Evolutionary conservation across 306 rosid species (phyloP).

Genomic region (Mimosa pudica): DNA sequence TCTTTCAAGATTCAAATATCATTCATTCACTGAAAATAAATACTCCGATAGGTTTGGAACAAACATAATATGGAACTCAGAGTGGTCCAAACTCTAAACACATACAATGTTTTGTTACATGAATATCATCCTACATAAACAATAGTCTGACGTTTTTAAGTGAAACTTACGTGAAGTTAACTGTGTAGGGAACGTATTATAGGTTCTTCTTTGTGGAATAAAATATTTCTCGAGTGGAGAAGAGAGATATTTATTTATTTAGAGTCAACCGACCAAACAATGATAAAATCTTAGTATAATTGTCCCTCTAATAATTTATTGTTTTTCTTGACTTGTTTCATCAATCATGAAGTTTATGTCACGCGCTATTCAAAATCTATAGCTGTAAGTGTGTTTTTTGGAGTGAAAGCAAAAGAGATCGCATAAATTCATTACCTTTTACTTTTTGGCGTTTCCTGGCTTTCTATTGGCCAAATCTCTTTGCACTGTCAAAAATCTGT

Average conservation of each 20-base stretch:
- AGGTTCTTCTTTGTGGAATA: not conserved
- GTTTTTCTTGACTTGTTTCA: conserved; percentile 29
- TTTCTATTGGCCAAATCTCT: conserved; percentile 42
- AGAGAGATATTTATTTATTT: not conserved
- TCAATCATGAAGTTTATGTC: conserved; percentile 40
- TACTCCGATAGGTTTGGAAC: not conserved
- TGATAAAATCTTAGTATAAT: conserved; percentile 31
- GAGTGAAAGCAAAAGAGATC: conserved; percentile 31
- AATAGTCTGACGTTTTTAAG: conserved; percentile 3
- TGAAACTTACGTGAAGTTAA: not conserved
- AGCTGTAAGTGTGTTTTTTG: conserved; percentile 20
- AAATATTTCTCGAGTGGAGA: not conserved
- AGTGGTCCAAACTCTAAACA: not conserved
- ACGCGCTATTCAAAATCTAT: conserved; percentile 28
- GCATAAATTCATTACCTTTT: conserved; percentile 30
- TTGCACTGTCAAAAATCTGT: conserved; percentile 17
- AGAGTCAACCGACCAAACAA: conserved; percentile 38
- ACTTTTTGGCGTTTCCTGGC: not conserved
- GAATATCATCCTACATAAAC: conserved; percentile 1
- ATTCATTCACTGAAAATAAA: not conserved
- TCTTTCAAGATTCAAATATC: conserved; percentile 9
- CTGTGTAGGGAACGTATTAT: not conserved
- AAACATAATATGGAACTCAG: not conserved
- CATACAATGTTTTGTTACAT: not conserved
- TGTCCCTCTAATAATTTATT: conserved; percentile 36